Conservation (phyloP, 495 filamentous ascomycete species). For the Penicillium ochrochloron region DNA sequence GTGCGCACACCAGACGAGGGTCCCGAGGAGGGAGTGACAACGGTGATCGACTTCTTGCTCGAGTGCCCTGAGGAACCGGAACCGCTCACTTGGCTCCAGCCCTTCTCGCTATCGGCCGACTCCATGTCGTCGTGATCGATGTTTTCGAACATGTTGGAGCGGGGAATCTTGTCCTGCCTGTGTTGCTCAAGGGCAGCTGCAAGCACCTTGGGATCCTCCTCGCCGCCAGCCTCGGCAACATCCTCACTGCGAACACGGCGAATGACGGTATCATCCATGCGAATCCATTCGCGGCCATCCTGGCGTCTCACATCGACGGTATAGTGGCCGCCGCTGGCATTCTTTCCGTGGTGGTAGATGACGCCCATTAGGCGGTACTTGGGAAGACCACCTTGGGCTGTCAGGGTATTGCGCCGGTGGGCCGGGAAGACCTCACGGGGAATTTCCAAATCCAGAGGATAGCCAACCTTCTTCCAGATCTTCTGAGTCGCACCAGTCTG, state of each 20-base stretch:
- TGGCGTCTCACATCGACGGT: constrained; percentile 95
- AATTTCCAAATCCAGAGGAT: constrained; percentile 92
- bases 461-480: constrained; percentile 97
- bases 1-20: constrained; percentile 62
- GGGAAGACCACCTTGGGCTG: constrained; percentile 67
- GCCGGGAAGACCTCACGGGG: constrained; percentile 89
- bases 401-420: constrained; percentile 66
- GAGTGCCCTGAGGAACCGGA: constrained; percentile 46
- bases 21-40: constrained; percentile 54
- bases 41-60: constrained; percentile 73
- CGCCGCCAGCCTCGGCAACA: constrained; percentile 82
- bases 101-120: constrained; percentile 61
- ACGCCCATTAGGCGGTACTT: constrained; percentile 88
- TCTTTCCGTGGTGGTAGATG: constrained; percentile 97
- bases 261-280: constrained; percentile 92
- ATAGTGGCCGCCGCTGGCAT: constrained; percentile 93
- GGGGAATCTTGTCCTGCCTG: constrained; percentile 61
- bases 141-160: constrained; percentile 70
- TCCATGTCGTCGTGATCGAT: constrained; percentile 69
- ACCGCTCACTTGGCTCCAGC: constrained; percentile 86
- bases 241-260: constrained; percentile 85
- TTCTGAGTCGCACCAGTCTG: constrained; percentile 87
- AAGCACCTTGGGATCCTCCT: constrained; percentile 74
- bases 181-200: constrained; percentile 67
- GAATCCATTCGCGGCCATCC: constrained; percentile 92